A percentile compares a stretch with the other conserved stretches of the same genome.
Evolutionary conservation across 495 filamentous ascomycete genomes (phyloP).

Genomic region (Neohortaea acidophila): DNA sequence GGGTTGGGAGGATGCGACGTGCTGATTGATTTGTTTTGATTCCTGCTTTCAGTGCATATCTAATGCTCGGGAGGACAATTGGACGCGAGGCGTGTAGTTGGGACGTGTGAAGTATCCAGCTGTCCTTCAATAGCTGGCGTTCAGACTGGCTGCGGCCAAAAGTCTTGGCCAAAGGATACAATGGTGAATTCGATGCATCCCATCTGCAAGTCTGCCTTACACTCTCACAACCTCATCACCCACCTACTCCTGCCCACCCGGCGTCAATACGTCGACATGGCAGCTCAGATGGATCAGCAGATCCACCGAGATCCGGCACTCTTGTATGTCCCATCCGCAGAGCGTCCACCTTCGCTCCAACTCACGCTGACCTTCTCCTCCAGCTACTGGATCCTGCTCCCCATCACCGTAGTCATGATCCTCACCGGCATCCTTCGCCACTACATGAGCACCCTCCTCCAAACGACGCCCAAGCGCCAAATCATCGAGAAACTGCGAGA

Average conservation of each 20-base stretch:
- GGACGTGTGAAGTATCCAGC: background rate
- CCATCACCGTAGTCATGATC: conserved; percentile 95
- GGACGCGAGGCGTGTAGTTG: background rate
- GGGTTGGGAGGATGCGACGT: too few species aligned
- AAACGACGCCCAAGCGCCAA: conserved; percentile 67
- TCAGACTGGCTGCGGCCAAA: background rate
- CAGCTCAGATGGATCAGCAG: conserved; percentile 73
- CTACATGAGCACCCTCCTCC: conserved; percentile 84
- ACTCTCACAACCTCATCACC: background rate
- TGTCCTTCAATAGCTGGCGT: too few species aligned
- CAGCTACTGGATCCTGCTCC: conserved; percentile 96
- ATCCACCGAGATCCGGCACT: conserved; percentile 98
- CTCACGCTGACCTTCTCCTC: background rate
- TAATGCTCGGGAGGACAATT: background rate
- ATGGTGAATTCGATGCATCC: background rate
- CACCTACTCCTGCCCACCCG: too few species aligned
- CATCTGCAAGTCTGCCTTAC: background rate
- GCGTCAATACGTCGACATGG: too few species aligned
- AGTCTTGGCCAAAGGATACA: background rate
- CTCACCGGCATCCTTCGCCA: conserved; percentile 90
- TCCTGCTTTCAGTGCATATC: background rate
- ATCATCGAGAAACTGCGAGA: conserved; percentile 63
- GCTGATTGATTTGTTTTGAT: too few species aligned
- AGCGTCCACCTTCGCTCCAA: conserved; percentile 4
- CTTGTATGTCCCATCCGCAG: conserved; percentile 46